Percentiles rank a stretch among this genome's conserved stretches.
phyloP scores from a whole-genome alignment of 257 asterid genomes.

The Jaltomata sinuosa region DNA sequence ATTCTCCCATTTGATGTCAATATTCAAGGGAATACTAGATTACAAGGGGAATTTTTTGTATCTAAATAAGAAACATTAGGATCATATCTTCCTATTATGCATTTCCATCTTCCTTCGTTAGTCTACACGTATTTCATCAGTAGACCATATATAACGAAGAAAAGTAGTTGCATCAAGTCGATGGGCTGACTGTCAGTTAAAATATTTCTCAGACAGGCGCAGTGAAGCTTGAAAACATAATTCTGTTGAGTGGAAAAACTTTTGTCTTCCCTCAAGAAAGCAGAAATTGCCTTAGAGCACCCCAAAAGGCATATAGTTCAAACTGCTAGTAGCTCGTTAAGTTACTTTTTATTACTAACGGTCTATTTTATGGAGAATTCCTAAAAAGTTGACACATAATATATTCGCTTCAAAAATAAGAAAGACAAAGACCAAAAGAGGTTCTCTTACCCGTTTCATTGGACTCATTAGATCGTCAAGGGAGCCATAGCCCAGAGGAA shows the following conservation, averaged over 20 bases:
- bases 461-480: slow-evolving; percentile 64
- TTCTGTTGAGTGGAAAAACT: not conserved
- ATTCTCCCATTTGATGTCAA: not conserved
- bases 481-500: slow-evolving; percentile 41
- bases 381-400: not conserved
- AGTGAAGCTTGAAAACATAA: not conserved
- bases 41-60: not conserved
- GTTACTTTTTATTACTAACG: not conserved
- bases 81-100: not conserved
- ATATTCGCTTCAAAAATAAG: not conserved
- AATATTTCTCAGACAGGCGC: not conserved
- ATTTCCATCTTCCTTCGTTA: not conserved
- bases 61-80: not conserved
- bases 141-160: not conserved
- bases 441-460: slow-evolving; percentile 44
- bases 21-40: not conserved
- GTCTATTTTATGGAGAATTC: not conserved
- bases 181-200: not conserved
- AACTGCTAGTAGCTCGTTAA: not conserved
- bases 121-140: not conserved
- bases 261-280: not conserved
- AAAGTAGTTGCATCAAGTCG: not conserved
- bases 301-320: not conserved
- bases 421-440: not conserved
- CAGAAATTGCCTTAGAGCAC: not conserved